Evolutionary conservation across 1,284 basidiomycete genomes (phyloP).

Genomic region (Puccinia triticina): DNA sequence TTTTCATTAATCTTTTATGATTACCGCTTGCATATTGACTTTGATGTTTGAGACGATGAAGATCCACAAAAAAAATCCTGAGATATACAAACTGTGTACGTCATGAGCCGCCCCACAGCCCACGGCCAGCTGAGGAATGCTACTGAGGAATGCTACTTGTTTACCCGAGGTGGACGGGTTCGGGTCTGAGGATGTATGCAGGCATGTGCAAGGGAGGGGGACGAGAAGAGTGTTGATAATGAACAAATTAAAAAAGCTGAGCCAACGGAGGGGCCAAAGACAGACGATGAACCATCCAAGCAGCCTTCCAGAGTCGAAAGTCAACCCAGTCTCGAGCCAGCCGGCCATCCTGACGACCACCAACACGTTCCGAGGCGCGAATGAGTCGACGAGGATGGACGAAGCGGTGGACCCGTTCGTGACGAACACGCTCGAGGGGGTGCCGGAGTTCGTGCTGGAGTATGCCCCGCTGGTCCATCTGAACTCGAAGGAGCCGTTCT

Average conservation of each 20-base stretch:
- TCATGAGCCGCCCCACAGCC: too few relatives aligned
- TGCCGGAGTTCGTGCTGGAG: conserved; percentile 35
- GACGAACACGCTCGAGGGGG: background rate
- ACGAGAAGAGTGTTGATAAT: too few relatives aligned
- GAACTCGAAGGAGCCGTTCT: conserved; percentile 46
- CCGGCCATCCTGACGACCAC: conserved; percentile 29
- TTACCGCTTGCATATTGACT: too few relatives aligned
- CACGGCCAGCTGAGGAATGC: too few relatives aligned
- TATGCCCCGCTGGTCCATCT: conserved; percentile 39
- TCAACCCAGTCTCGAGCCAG: background rate
- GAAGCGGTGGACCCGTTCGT: conserved; percentile 17
- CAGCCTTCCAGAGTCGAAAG: background rate
- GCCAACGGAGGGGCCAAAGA: background rate
- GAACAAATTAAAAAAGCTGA: too few relatives aligned
- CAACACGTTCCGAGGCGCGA: background rate
- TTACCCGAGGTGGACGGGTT: too few relatives aligned
- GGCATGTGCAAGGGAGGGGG: too few relatives aligned
- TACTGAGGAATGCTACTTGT: too few relatives aligned
- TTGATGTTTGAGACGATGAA: too few relatives aligned
- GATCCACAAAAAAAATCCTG: too few relatives aligned
- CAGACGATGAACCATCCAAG: background rate
- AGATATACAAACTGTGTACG: too few relatives aligned
- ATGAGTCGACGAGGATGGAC: background rate
- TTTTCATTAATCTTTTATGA: background rate
- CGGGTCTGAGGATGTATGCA: too few relatives aligned